Evolutionary conservation across 1,284 basidiomycete genomes (phyloP).

Genomic region (Singerocomus inundabilis): DNA sequence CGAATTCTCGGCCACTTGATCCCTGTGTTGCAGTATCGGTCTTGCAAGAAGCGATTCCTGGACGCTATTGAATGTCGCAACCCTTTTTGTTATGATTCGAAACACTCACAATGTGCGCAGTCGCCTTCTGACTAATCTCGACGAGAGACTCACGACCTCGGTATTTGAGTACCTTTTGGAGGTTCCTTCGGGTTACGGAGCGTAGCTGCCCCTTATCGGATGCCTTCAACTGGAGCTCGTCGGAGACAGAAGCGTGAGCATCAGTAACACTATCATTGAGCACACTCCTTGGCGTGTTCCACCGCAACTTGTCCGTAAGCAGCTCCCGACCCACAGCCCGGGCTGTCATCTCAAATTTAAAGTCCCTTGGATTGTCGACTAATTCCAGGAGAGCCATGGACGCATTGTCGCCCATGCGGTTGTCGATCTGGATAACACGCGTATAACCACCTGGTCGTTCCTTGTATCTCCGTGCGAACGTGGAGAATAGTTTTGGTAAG

Average conservation of each 20-base stretch:
- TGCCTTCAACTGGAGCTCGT: constrained; percentile 43
- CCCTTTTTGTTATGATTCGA: not conserved
- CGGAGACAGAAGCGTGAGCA: constrained; percentile 45
- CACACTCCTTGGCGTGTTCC: constrained; percentile 42
- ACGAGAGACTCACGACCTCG: constrained; percentile 43
- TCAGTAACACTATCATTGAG: constrained; percentile 51
- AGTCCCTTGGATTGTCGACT: constrained; percentile 90
- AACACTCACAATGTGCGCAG: constrained; percentile 47
- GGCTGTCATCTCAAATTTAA: constrained; percentile 84
- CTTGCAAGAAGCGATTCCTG: constrained; percentile 55
- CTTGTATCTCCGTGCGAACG: constrained; percentile 81
- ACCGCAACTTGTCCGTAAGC: constrained; percentile 51
- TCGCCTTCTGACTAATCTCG: constrained; percentile 45
- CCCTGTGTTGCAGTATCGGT: constrained; percentile 38
- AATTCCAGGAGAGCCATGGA: constrained; percentile 90
- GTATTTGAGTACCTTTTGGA: constrained; percentile 66
- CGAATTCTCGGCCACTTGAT: constrained; percentile 25
- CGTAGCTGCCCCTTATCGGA: constrained; percentile 48
- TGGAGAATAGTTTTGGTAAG: constrained; percentile 79
- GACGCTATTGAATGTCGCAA: constrained; percentile 8
- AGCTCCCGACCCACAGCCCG: constrained; percentile 81
- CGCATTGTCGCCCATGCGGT: constrained; percentile 90
- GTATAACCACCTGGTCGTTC: constrained; percentile 93
- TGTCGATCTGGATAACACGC: constrained; percentile 87
- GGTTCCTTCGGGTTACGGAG: constrained; percentile 63